Conservation (phyloP, 78 protist genomes). For the Goniomonas avonlea region DNA sequence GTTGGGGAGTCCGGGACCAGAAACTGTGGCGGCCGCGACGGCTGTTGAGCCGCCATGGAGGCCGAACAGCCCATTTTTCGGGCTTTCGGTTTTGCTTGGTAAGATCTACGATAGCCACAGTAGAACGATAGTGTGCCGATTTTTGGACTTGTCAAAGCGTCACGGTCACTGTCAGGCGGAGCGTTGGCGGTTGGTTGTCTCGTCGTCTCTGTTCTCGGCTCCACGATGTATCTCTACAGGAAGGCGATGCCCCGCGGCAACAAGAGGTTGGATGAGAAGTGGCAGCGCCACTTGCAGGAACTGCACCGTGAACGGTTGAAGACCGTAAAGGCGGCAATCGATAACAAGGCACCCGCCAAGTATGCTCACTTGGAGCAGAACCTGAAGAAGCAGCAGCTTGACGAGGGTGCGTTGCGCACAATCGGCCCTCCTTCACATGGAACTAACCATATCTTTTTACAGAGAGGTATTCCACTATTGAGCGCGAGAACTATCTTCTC, state of each 20-base stretch:
- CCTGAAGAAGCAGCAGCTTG: conserved; percentile 6
- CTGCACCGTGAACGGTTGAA: neutral
- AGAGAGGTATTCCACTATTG: conserved; percentile 5
- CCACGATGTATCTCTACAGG: neutral
- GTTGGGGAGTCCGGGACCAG: too few relatives aligned
- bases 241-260: conserved; percentile 11
- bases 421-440: neutral
- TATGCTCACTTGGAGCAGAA: conserved; percentile 6
- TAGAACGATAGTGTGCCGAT: neutral
- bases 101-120: too few relatives aligned
- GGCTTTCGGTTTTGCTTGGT: too few relatives aligned
- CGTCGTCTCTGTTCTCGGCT: too few relatives aligned
- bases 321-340: neutral
- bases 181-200: too few relatives aligned
- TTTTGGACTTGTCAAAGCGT: too few relatives aligned
- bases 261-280: conserved; percentile 5
- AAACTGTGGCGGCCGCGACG: too few relatives aligned
- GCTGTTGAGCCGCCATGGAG: too few relatives aligned
- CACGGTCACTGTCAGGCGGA: too few relatives aligned
- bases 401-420: neutral
- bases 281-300: neutral
- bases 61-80: neutral
- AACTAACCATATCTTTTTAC: neutral
- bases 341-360: conserved; percentile 22
- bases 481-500: conserved; percentile 21